Evolutionary conservation across 768 basidiomycete genomes (phyloP), one percentile per base, ranked within the genome.

Genomic region (Podaxis sp.): DNA sequence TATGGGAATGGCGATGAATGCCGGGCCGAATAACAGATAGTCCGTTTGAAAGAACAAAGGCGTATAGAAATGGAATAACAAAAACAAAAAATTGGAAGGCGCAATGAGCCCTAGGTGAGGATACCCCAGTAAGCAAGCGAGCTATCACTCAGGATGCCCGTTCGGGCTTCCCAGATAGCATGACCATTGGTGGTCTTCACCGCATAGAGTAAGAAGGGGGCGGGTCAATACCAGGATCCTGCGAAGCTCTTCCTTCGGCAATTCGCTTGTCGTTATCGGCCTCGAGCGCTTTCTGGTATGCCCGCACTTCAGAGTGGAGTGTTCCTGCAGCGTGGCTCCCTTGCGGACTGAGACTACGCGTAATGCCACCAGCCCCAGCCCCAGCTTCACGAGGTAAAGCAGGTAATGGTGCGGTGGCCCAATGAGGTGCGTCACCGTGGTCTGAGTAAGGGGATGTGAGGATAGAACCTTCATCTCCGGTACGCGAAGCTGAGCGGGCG

Each of bases 241-340:
- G 61, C 8, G 46, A 56, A 13, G 55, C 2, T 22, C 30, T 38
- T 15, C 53, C 44, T 5, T 15, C 17, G 5, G 30, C 30, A 7
- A 33, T 17, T 51, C 49, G 54, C 40, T 62, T 62, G 13, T 46
- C 53, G 11, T 62, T 24, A 28, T 73, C 67, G 7, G 64, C 66
- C 48, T 73, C 71, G 7, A 73, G 67, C 2, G 70, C 66, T 61
- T 73, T 73, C 61, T 73, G 72, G 49, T 67, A 65, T 33, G 67
- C 63, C 6, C 67, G 67, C 66, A 71, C 61, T 6, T 68, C 65
- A 9, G 65, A 66, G 52, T 71, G 66, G 19, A 73, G 66, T 2
- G 56, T 44, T 44, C 69, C 67, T 17, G 54, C 15, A 4, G 17
- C n/a, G 11, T 15, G 33, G 30, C 22, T 22, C 15, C 40, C 54